These are phyloP conservation scores for Knoxia roxburghii DNA, from an alignment of 257 asterid species.

Conservation along the genomic window DNA sequence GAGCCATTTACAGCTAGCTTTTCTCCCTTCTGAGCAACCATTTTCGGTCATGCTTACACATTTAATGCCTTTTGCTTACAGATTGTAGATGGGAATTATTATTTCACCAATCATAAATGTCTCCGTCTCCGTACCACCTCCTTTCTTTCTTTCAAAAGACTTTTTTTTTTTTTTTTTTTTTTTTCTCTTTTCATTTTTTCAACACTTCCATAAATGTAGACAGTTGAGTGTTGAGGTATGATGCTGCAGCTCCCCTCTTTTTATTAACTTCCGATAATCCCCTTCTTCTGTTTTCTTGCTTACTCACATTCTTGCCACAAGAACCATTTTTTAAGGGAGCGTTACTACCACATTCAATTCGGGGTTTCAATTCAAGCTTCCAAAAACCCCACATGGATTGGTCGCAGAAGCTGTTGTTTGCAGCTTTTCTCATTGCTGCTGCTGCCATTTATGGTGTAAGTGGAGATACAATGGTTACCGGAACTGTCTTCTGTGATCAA, in stretches of 20 bases:
- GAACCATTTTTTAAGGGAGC: background rate
- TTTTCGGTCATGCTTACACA: background rate
- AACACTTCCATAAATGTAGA: conserved; percentile 23
- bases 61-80: conserved; percentile 3
- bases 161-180: conserved; percentile 16
- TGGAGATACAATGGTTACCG: conserved; percentile 60
- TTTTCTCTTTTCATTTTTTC: conserved; percentile 9
- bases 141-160: background rate
- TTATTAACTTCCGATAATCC: conserved; percentile 2
- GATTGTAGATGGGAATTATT: conserved; percentile 16
- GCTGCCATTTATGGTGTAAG: conserved; percentile 41
- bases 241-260: background rate
- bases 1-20: background rate
- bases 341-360: background rate
- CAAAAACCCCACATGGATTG: conserved; percentile 40
- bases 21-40: background rate
- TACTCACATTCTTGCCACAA: conserved; percentile 9
- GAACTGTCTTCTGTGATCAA: conserved; percentile 92
- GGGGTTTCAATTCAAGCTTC: conserved; percentile 6
- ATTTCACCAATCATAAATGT: conserved; percentile 19
- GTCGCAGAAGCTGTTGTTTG: conserved; percentile 31
- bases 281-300: background rate
- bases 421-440: conserved; percentile 43
- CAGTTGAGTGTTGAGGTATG: conserved; percentile 35
- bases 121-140: conserved; percentile 16